Conservation (phyloP, 2,329 filamentous ascomycete genomes). For the Xylaria sp. region DNA sequence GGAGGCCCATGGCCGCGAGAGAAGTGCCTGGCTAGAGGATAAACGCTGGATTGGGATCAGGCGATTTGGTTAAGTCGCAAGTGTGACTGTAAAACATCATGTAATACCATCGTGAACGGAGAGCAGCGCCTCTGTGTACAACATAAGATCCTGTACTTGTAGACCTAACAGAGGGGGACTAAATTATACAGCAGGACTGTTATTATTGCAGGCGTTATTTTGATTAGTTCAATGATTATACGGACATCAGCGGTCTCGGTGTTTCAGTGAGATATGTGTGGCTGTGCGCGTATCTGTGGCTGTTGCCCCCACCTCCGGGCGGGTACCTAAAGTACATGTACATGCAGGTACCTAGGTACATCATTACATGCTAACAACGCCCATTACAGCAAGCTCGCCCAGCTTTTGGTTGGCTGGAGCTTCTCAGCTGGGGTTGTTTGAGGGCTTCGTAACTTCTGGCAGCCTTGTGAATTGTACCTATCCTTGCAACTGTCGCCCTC, state of each 20-base stretch:
- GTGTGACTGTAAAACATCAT: constrained; percentile 19
- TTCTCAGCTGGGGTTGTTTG: constrained; percentile 32
- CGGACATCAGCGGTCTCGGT: not conserved
- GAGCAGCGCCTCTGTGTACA: constrained; percentile 31
- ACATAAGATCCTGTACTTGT: constrained; percentile 7
- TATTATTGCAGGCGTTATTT: not conserved
- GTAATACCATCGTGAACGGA: constrained; percentile 13
- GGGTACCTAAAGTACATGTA: too few species aligned
- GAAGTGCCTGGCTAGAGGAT: constrained; percentile 42
- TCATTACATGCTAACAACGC: constrained; percentile 1
- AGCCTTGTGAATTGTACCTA: constrained; percentile 42
- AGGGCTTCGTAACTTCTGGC: constrained; percentile 48
- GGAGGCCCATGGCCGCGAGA: constrained; percentile 39
- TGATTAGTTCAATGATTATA: too few species aligned
- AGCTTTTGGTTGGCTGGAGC: constrained; percentile 34
- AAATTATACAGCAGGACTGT: constrained; percentile 19
- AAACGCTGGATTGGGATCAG: constrained; percentile 46
- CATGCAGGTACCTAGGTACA: constrained; percentile 3
- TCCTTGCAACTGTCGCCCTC: constrained; percentile 26
- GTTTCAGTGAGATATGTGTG: not conserved
- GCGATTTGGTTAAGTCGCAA: constrained; percentile 41
- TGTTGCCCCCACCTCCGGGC: too few species aligned
- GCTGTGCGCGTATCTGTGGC: constrained; percentile 16
- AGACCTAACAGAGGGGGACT: not conserved
- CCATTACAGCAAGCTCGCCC: constrained; percentile 16